Base-by-base conservation (phyloP, 441 rosid genomes). In the Bocquillonia castaneifolia region DNA sequence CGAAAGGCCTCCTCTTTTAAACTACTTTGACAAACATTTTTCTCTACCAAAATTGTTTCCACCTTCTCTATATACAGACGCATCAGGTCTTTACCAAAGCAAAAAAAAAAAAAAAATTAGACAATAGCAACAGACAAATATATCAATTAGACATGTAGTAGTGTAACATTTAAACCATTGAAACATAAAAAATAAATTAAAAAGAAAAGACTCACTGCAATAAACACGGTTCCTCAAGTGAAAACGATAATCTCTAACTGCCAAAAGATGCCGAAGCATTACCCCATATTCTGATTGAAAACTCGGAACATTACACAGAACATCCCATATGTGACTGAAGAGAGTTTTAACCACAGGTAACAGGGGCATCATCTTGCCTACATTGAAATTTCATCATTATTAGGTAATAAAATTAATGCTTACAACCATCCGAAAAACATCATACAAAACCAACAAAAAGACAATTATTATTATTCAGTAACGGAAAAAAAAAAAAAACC, bases 281-380 rank as follows among this genome's bases (percentile, higher is more conserved):
- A 80, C 77, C 72, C 95, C 97, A 75, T 95, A 95, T 78, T 92
- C 93, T 32, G 87, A 81, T 67, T 92, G 98, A 81, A 90, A 88
- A 83, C 89, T 86, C 55, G 96, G 88, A 54, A 84, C 89, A 63
- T 65, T 88, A 84, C 86, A 84, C 77, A 90, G 70, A 56, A 89
- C 84, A 75, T 95, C 95, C 80, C 73, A 84, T 42, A 88, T 66
- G 74, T 95, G 97, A 77, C 72, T 81, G 78, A 87, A 92, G 66
- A 94, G 86, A 36, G 78, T 70, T 76, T 82, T 95, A 56, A 79
- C 93, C 74, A 86, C 84, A 58, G 93, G 78, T 73, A 89, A 80
- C 78, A 95, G 68, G 22, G 89, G 89, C 73, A 78, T 72, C 67
- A 68, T 70, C 75, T 70, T 79, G 51, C 89, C 98, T 95, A 90